Evolutionary conservation across 2,329 filamentous ascomycete species (phyloP).

Genomic region (Xylariales sp.): DNA sequence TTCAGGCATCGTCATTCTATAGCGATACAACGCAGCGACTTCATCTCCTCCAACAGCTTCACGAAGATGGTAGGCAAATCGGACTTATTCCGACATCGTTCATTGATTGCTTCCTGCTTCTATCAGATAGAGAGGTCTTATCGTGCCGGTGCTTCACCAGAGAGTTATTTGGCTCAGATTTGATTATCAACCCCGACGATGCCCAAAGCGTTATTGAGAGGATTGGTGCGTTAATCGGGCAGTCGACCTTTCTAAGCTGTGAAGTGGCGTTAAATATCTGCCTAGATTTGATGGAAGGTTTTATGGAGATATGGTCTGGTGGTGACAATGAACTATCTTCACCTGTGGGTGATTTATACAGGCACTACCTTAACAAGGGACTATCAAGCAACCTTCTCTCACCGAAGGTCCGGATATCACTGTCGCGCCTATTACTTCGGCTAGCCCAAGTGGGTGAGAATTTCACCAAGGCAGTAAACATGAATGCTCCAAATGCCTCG

Average conservation of each 20-base stretch:
- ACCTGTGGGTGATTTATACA: constrained; percentile 79
- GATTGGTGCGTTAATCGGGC: constrained; percentile 63
- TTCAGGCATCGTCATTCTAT: constrained; percentile 61
- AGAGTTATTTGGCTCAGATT: constrained; percentile 66
- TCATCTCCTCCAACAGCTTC: constrained; percentile 57
- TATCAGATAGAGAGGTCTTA: constrained; percentile 66
- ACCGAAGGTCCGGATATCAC: constrained; percentile 71
- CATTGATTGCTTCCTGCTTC: constrained; percentile 60
- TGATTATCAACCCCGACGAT: constrained; percentile 61
- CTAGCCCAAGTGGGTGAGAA: constrained; percentile 74
- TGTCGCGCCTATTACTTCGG: constrained; percentile 76
- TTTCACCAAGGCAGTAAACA: constrained; percentile 70
- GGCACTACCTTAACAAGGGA: constrained; percentile 76
- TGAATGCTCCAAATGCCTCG: constrained; percentile 73
- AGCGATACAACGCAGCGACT: constrained; percentile 60
- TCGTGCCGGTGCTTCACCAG: constrained; percentile 61
- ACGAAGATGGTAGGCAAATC: constrained; percentile 57
- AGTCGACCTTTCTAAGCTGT: constrained; percentile 74
- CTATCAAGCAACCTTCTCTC: constrained; percentile 78
- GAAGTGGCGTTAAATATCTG: constrained; percentile 77
- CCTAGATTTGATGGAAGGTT: constrained; percentile 73
- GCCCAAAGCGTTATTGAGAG: constrained; percentile 62
- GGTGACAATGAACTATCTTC: constrained; percentile 70
- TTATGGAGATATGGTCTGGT: constrained; percentile 72
- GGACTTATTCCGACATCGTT: constrained; percentile 63